Conservation (phyloP, 805 yeast species). For the Wickerhamia fluorescens region DNA sequence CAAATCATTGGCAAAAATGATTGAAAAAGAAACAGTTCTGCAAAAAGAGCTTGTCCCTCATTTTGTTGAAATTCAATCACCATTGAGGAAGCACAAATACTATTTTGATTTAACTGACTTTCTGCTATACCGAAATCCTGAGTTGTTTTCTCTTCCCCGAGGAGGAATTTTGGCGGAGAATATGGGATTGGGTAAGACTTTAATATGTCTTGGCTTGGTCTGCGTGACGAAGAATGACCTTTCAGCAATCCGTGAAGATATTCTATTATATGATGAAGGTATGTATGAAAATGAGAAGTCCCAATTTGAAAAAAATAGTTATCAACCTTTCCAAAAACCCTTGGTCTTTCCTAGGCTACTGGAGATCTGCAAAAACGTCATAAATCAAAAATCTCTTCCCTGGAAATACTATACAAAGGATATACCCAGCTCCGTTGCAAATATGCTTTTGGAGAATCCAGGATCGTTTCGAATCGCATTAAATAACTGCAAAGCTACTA, state of each 20-base stretch:
- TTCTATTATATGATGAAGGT: conserved; percentile 10
- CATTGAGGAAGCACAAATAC: conserved; percentile 12
- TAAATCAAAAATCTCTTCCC: conserved; percentile 44
- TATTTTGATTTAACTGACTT: conserved; percentile 31
- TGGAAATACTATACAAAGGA: conserved; percentile 45
- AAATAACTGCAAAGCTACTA: no score
- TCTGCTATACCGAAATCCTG: conserved; percentile 30
- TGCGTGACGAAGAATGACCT: conserved; percentile 49
- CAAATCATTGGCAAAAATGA: conserved; percentile 56
- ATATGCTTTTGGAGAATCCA: conserved; percentile 28
- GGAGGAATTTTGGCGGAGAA: conserved; percentile 64
- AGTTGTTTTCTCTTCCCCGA: conserved; percentile 39
- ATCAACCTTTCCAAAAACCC: not conserved
- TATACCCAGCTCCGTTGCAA: conserved; percentile 39
- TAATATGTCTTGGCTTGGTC: conserved; percentile 51
- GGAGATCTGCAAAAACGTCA: conserved; percentile 35
- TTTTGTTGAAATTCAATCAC: conserved; percentile 18
- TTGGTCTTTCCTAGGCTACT: conserved; percentile 11
- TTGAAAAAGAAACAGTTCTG: conserved; percentile 40
- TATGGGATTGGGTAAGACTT: conserved; percentile 64
- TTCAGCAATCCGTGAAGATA: conserved; percentile 36
- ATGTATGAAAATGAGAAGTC: not conserved
- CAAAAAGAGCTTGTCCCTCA: conserved; percentile 28
- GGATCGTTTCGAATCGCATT: conserved; percentile 38
- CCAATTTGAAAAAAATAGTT: not conserved